Base-by-base conservation (phyloP, 2,329 filamentous ascomycete species). In the Alternaria alternata region DNA sequence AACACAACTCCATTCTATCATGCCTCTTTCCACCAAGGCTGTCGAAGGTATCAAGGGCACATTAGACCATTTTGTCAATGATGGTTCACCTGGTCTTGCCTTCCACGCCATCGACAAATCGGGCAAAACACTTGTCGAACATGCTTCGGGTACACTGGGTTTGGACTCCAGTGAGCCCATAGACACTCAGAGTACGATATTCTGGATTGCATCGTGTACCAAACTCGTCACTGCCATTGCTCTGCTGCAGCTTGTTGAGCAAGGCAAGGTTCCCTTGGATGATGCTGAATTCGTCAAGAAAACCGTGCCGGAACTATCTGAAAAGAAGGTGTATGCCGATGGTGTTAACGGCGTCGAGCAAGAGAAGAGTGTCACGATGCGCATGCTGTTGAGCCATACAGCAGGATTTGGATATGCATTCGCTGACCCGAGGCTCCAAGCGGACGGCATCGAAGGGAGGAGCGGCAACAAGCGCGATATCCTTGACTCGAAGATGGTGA, bases 161-260 rank as follows among this genome's bases (percentile, higher is more conserved):
- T 57, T 81, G 5, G 71, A 78, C 7, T 73, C 71, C 2, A 65
- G 78, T 0, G 82, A 87, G 46, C 78, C 83, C 4, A 87, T 91
- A 84, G 83, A 83, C 0, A 75, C 87, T 0, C 87, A 91, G 39
- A 43, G 48, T 3, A 87, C 81, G 8, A 78, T 87, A 1, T 91
- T 89, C 67, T 86, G 84, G 83, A 83, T 87, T 20, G 84, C 84
- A 1, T 84, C 82, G 1, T 85, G 83, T 69, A 85, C 82, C 1
- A 80, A 79, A 54, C 65, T 78, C n/a, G 68, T 78, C 38, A 75
- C 76, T 2, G 65, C 66, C 7, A 67, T 79, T 39, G 73, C 74
- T 2, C 59, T 69, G 9, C 60, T 79, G 41, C 78, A 80, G 49
- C 71, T 79, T 16, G 70, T 76, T 4, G 78, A 80, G 59, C 71